Conservation (phyloP, 768 basidiomycete species). For the Cantharellus anzutake region DNA sequence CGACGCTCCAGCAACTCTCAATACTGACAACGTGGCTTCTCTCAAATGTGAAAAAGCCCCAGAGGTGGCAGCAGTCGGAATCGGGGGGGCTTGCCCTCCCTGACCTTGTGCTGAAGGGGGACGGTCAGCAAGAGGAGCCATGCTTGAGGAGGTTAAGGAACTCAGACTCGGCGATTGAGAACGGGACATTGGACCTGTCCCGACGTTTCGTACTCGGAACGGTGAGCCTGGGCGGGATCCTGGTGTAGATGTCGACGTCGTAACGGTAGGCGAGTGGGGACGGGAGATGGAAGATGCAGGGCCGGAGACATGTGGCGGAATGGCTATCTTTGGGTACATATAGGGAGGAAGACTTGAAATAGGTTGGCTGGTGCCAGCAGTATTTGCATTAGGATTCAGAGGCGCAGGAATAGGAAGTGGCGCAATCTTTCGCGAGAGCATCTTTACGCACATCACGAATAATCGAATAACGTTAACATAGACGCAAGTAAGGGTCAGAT, state of each 20-base stretch:
- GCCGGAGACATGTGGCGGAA: no score
- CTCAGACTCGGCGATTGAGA: no score
- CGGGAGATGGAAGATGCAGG: not conserved
- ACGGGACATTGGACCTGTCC: not conserved
- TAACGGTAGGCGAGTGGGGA: not conserved
- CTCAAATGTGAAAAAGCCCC: no score
- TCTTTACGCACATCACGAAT: conserved; percentile 16
- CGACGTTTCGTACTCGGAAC: not conserved
- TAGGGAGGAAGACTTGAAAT: conserved; percentile 3
- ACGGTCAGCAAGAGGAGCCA: no score
- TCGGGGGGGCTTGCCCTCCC: no score
- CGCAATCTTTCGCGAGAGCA: conserved; percentile 67
- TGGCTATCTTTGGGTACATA: not conserved
- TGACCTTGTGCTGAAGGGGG: no score
- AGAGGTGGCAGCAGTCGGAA: no score
- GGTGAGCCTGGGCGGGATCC: not conserved
- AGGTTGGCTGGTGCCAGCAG: conserved; percentile 24
- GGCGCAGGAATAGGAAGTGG: conserved; percentile 23
- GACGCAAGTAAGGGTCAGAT: not conserved
- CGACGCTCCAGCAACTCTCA: no score
- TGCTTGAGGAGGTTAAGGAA: no score
- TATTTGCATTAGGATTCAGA: conserved; percentile 62
- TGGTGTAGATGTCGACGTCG: no score
- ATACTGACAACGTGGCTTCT: no score
- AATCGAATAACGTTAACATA: not conserved